Evolutionary conservation across 495 filamentous ascomycete genomes (phyloP).

Genomic region (Aspergillus sparsus): DNA sequence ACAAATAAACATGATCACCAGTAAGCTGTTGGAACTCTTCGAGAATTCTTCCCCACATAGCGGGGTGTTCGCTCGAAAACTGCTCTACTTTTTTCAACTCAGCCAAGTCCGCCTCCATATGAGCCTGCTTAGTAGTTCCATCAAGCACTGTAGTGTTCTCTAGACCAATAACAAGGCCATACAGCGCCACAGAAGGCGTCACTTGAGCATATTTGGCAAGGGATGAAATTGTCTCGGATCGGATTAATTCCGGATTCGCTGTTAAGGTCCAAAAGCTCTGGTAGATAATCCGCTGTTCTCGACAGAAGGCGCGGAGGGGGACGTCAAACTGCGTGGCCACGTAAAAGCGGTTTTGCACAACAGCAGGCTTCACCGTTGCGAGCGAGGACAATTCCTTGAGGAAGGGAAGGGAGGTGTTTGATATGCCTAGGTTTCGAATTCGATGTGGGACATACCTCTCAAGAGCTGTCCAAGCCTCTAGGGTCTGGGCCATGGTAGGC

Average conservation of each 20-base stretch:
- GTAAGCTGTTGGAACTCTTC: constrained; percentile 48
- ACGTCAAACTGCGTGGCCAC: constrained; percentile 60
- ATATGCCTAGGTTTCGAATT: constrained; percentile 71
- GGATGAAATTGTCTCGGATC: constrained; percentile 48
- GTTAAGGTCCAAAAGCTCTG: constrained; percentile 82
- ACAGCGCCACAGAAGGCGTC: constrained; percentile 60
- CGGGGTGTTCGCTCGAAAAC: constrained; percentile 46
- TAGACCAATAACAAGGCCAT: constrained; percentile 65
- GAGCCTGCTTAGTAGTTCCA: constrained; percentile 63
- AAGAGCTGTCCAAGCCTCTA: constrained; percentile 64
- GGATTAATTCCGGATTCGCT: constrained; percentile 63
- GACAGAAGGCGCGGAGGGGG: constrained; percentile 62
- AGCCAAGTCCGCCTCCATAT: constrained; percentile 68
- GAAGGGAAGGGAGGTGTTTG: constrained; percentile 60
- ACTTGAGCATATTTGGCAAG: constrained; percentile 52
- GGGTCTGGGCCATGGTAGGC: constrained; percentile 54
- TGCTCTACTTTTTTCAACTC: constrained; percentile 50
- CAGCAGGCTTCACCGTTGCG: constrained; percentile 54
- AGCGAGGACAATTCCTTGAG: constrained; percentile 51
- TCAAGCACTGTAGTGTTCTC: constrained; percentile 61
- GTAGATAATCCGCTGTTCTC: constrained; percentile 60
- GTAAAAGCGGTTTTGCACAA: constrained; percentile 79
- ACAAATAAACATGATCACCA: constrained; percentile 38
- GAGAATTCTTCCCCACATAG: constrained; percentile 48
- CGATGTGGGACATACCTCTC: constrained; percentile 63